Base-by-base conservation (phyloP, 441 rosid genomes). In the Mallotus repandus region DNA sequence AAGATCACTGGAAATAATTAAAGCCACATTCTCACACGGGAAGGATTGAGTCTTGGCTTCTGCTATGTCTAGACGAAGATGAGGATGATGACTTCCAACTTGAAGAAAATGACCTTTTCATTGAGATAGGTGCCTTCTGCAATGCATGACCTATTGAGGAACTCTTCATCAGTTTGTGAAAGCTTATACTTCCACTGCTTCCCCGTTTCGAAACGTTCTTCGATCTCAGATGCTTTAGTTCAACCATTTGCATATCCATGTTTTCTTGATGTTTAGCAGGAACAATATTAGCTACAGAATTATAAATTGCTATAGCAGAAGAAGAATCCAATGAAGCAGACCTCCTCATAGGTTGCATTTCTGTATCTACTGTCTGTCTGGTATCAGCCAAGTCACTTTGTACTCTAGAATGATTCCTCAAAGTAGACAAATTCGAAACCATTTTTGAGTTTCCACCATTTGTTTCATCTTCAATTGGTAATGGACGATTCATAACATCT, bases 321-420 rank as follows among this genome's bases (percentile, higher is more conserved):
- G 81, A 69, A 7, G 79, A 81, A 82, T 86, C 92, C 77, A 85
- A 29, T 0, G 94, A 89, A 70, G 84, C 77, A 0, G 92, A 88
- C n/a, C n/a, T 84, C 81, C 88, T 78, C 66, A 76, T 35, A 7
- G 81, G 77, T 46, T 79, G 81, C 68, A 72, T 18, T 38, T 78
- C 76, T 22, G 38, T 76, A 21, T 77, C 75, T 38, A n/a, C 50
- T 54, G 62, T 35, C 16, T 14, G 0, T 11, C 29, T 48, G 21
- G 43, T 63, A 0, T 50, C 74, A 43, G 18, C 71, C n/a, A 61
- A 46, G 71, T 77, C 82, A 54, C 78, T 78, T 49, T 38, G 64
- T 2, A 55, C 63, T 32, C 68, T 52, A 18, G 65, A 50, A 57
- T 57, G 63, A 66, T 61, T 54, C 19, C 77, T 70, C 50, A 29